Evolutionary conservation across 1,284 basidiomycete species (phyloP), one percentile per base, ranked within the genome.

Genomic region (Hemileia vastatrix): DNA sequence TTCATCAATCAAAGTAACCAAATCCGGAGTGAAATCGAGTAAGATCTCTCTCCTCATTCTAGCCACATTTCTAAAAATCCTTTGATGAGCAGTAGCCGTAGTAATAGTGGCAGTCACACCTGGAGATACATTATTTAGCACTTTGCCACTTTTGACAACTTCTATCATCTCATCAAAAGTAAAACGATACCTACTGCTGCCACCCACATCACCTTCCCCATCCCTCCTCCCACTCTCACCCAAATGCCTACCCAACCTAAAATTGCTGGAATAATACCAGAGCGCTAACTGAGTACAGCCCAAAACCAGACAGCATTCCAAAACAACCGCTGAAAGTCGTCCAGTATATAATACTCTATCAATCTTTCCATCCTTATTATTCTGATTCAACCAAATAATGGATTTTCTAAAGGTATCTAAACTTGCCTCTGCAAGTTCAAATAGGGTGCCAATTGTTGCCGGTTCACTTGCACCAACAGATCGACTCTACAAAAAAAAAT

Each of bases 391-490:
- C 8, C 24, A 48, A n/a, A 31, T 44, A 49, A 52, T 40, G 31
- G 15, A 62, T n/a, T 51, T 32, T 54, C 59, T 43, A 43, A 54
- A 54, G n/a, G 54, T 54, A 40, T 62, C 59, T 6, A 62, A 40
- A 21, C 59, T 54, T 36, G 52, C 54, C 33, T 62, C 59, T 15
- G 59, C 59, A 21, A 62, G 23, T 33, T 62, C 59, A 31, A 62
- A 54, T 23, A 62, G 27, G 15, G 59, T 62, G 23, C 59, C 59
- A 45, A 62, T 49, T 1, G 52, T 62, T 21, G 59, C 59, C 13
- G 52, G 52, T 47, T 62, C 59, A 40, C 59, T 52, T 44, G 47
- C 52, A n/a, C 48, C 59, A 43, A 62, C 54, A 31, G 52, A 54
- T 49, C 59, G 54, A 6, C 52, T 62, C 59, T 62, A 51, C 49